Evolutionary conservation across 148 eudicot genomes (phyloP).

Genomic region (Cornus kousa): DNA sequence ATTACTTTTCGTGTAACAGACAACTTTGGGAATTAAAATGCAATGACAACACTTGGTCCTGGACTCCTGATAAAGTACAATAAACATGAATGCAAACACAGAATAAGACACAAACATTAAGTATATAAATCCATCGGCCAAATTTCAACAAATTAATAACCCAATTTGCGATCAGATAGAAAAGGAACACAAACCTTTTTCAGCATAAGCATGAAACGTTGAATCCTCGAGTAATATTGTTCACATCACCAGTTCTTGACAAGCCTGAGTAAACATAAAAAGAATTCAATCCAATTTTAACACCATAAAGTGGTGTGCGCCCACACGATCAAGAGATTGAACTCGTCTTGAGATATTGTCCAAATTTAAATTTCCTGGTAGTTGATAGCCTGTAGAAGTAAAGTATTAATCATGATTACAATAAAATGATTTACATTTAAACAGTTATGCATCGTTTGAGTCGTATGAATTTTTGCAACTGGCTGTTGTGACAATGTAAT

Average conservation of each 20-base stretch:
- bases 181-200: slow-evolving; percentile 2
- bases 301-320: neutral
- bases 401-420: neutral
- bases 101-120: neutral
- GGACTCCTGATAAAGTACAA: neutral
- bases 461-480: no score
- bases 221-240: neutral
- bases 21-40: neutral
- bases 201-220: neutral
- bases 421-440: no score
- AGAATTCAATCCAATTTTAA: neutral
- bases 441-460: neutral
- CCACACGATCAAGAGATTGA: neutral
- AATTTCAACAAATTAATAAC: neutral
- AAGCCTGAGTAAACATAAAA: neutral
- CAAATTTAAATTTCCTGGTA: neutral
- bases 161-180: neutral
- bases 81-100: neutral
- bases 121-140: neutral
- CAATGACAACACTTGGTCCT: neutral
- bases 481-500: no score
- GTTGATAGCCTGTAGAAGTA: neutral
- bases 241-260: slow-evolving; percentile 3
- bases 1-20: neutral
- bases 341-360: neutral